phyloP scores from a whole-genome alignment of 2,329 filamentous ascomycete genomes.

The Aspergillus vadensis region DNA sequence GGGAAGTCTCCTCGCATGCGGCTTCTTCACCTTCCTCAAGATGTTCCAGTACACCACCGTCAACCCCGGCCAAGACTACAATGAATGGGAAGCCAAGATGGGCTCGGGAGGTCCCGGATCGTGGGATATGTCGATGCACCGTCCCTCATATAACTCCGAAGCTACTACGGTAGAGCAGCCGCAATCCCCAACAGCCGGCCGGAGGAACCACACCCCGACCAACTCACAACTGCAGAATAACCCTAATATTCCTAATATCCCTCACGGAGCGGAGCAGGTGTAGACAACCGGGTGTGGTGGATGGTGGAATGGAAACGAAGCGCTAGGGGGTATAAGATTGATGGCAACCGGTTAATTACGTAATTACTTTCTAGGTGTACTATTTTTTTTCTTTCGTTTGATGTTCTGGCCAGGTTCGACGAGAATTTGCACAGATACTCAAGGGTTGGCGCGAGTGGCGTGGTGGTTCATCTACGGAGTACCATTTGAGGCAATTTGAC shows the following conservation, averaged over 20 bases:
- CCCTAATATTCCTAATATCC: not conserved
- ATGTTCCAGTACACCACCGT: conserved; percentile 47
- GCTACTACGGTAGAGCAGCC: conserved; percentile 14
- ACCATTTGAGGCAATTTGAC: too few species aligned
- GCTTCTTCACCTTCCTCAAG: conserved; percentile 53
- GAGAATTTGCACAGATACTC: too few species aligned
- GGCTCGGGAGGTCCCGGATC: conserved; percentile 18
- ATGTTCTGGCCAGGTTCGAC: too few species aligned
- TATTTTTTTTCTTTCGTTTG: too few species aligned
- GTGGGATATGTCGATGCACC: conserved; percentile 21
- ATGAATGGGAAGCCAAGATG: conserved; percentile 34
- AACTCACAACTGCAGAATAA: not conserved
- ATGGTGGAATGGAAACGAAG: not conserved
- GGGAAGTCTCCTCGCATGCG: conserved; percentile 51
- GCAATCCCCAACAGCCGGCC: conserved; percentile 10
- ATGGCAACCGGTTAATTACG: too few species aligned
- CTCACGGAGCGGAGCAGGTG: not conserved
- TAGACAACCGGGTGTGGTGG: not conserved
- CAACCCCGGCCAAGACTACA: conserved; percentile 60
- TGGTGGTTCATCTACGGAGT: too few species aligned
- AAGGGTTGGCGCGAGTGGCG: too few species aligned
- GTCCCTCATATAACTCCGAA: conserved; percentile 20
- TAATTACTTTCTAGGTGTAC: too few species aligned
- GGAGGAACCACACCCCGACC: not conserved
- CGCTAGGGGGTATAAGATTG: not conserved